Conservation (phyloP, 176 grass and related monocot genomes). For the Raddia distichophylla region DNA sequence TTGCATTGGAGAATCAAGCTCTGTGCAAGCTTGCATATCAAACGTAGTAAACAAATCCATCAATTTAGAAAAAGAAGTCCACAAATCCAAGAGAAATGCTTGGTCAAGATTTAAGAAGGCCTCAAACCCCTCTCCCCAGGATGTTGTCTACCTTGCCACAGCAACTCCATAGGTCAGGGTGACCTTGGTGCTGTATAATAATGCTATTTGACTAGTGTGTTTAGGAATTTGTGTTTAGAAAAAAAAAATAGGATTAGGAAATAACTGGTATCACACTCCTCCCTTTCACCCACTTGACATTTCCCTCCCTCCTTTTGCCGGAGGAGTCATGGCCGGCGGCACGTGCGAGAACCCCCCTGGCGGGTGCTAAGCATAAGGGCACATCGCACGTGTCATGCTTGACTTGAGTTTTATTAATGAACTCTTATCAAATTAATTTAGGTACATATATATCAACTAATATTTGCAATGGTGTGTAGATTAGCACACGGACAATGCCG, state of each 20-base stretch:
- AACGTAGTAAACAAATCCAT: slow-evolving; percentile 37
- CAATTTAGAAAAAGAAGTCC: slow-evolving; percentile 32
- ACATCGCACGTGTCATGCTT: not conserved
- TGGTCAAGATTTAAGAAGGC: slow-evolving; percentile 34
- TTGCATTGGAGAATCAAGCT: slow-evolving; percentile 50
- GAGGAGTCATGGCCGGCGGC: not conserved
- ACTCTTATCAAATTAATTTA: not conserved
- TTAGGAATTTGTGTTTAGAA: not conserved
- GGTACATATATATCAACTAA: not conserved
- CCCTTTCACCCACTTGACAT: slow-evolving; percentile 12
- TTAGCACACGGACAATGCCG: no score
- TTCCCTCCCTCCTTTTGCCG: not conserved
- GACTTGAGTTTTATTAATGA: not conserved
- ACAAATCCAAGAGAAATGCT: slow-evolving; percentile 22
- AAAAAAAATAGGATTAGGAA: not conserved
- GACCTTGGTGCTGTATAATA: slow-evolving; percentile 25
- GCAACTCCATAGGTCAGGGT: slow-evolving; percentile 40
- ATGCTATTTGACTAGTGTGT: slow-evolving; percentile 27
- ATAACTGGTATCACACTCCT: not conserved
- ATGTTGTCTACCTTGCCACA: slow-evolving; percentile 44
- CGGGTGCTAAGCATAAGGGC: not conserved
- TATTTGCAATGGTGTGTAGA: not conserved
- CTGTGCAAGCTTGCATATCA: slow-evolving; percentile 39
- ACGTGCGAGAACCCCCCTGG: not conserved
- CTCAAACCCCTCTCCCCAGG: slow-evolving; percentile 33